Percentiles rank a stretch among this genome's conserved stretches.
phyloP scores from a whole-genome alignment of 2,329 filamentous ascomycete genomes.

The Paecilomyces niveus region DNA sequence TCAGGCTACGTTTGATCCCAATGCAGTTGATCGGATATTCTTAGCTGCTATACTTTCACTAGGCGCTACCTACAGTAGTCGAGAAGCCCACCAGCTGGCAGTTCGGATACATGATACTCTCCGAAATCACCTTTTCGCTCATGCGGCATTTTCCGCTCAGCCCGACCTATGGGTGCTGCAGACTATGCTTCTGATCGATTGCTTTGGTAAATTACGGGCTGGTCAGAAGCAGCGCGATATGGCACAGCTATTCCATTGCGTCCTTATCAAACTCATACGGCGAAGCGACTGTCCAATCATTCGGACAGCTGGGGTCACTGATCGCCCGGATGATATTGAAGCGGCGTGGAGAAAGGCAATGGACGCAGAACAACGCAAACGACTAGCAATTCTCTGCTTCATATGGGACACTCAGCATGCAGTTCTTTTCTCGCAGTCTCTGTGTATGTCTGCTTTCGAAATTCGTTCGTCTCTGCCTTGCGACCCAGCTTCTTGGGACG shows the following conservation, averaged over 20 bases:
- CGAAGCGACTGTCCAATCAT: slow-evolving; percentile 47
- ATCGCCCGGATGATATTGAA: slow-evolving; percentile 35
- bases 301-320: slow-evolving; percentile 26
- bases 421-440: slow-evolving; percentile 57
- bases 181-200: slow-evolving; percentile 56
- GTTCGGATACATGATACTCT: slow-evolving; percentile 57
- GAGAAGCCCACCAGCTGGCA: slow-evolving; percentile 53
- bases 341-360: slow-evolving; percentile 48
- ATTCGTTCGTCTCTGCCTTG: slow-evolving; percentile 52
- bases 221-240: slow-evolving; percentile 59
- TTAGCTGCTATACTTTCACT: slow-evolving; percentile 50
- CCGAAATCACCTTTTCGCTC: slow-evolving; percentile 52
- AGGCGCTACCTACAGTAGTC: slow-evolving; percentile 56
- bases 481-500: slow-evolving; percentile 51
- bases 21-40: slow-evolving; percentile 44
- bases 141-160: slow-evolving; percentile 50
- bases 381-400: slow-evolving; percentile 55
- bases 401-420: slow-evolving; percentile 62
- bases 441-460: slow-evolving; percentile 61
- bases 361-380: slow-evolving; percentile 52
- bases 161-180: slow-evolving; percentile 57
- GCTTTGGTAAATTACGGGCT: slow-evolving; percentile 57
- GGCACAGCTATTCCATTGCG: slow-evolving; percentile 53
- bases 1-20: slow-evolving; percentile 49
- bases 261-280: slow-evolving; percentile 49